Conservation (phyloP, 371 early-diverging fungal species). For the Mucor mucedo region DNA sequence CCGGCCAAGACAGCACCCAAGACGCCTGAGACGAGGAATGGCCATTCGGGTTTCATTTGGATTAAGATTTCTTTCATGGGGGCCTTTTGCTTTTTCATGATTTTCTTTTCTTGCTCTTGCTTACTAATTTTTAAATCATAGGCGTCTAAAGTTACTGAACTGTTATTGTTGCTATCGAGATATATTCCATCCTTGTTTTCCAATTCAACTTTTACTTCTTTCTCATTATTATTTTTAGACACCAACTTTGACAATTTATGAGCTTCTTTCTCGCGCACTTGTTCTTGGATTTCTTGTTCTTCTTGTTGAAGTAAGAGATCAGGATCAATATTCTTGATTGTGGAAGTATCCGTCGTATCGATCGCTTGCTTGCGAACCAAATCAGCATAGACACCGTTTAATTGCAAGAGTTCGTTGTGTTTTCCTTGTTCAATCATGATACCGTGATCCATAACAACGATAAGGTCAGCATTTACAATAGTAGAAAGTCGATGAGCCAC, state of each 20-base stretch:
- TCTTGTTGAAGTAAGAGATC: slow-evolving; percentile 9
- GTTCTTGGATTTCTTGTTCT: slow-evolving; percentile 26
- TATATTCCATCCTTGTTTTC: neutral
- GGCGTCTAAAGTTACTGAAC: slow-evolving; percentile 25
- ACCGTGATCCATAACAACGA: slow-evolving; percentile 78
- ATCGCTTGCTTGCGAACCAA: slow-evolving; percentile 54
- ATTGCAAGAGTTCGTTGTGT: slow-evolving; percentile 57
- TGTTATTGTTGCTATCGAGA: neutral
- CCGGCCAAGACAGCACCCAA: slow-evolving; percentile 62
- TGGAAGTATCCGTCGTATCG: neutral
- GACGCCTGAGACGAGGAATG: slow-evolving; percentile 36
- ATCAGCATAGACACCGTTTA: slow-evolving; percentile 49
- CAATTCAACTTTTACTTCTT: too few relatives aligned
- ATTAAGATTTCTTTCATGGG: slow-evolving; percentile 13
- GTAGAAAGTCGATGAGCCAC: slow-evolving; percentile 90
- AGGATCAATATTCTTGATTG: neutral
- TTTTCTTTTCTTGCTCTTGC: slow-evolving; percentile 46
- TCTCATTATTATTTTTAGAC: neutral
- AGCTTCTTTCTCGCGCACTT: slow-evolving; percentile 12
- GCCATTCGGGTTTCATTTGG: slow-evolving; percentile 41
- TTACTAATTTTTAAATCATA: slow-evolving; percentile 41
- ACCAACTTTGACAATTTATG: neutral
- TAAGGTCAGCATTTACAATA: slow-evolving; percentile 74
- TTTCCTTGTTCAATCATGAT: slow-evolving; percentile 69
- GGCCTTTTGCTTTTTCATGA: slow-evolving; percentile 26